phyloP scores from a whole-genome alignment of 306 rosid species.

The Hippophae rhamnoides region DNA sequence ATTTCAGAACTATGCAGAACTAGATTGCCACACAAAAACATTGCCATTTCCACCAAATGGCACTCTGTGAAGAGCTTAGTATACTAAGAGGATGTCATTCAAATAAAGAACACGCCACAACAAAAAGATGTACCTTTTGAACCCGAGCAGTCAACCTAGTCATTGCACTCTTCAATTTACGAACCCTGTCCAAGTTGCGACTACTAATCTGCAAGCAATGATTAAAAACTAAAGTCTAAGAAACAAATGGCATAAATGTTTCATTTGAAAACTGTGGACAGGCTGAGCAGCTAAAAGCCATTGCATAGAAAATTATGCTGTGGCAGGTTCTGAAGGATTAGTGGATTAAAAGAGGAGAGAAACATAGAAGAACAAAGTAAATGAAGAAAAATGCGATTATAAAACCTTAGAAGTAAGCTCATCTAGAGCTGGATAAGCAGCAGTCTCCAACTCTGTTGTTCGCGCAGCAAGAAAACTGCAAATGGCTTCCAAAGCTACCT shows the following conservation, averaged over 20 bases:
- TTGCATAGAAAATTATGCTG: no score
- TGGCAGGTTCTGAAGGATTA: neutral
- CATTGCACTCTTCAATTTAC: slow-evolving; percentile 93
- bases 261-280: neutral
- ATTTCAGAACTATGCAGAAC: no score
- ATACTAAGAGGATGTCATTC: no score
- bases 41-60: no score
- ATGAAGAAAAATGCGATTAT: neutral
- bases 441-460: slow-evolving; percentile 79
- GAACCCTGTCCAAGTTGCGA: slow-evolving; percentile 96
- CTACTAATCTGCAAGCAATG: slow-evolving; percentile 62
- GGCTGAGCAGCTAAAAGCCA: slow-evolving; percentile 3
- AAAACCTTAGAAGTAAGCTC: slow-evolving; percentile 85
- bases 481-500: slow-evolving; percentile 93
- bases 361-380: slow-evolving; percentile 9
- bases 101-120: neutral
- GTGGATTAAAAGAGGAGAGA: neutral
- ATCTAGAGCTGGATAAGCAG: slow-evolving; percentile 92
- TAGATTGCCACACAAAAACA: no score
- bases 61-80: no score
- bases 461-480: slow-evolving; percentile 96
- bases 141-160: slow-evolving; percentile 96
- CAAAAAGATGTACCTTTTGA: slow-evolving; percentile 56
- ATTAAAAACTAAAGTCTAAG: slow-evolving; percentile 10
- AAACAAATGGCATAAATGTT: neutral